These are phyloP conservation scores for Epithele typhae DNA, from an alignment of 768 basidiomycete species.

Conservation along the genomic window DNA sequence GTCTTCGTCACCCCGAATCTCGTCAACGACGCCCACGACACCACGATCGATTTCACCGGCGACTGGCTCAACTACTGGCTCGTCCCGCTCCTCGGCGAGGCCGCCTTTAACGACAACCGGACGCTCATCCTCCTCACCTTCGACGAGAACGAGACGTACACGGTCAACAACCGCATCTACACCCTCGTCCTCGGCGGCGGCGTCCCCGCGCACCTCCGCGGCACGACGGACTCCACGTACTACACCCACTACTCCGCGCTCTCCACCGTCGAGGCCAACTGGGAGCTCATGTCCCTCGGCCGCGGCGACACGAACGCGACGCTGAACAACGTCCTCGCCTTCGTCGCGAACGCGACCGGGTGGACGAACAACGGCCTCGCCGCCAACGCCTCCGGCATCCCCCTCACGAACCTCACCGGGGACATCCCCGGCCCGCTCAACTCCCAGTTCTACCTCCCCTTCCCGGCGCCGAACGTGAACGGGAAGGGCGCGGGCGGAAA, in stretches of 20 bases:
- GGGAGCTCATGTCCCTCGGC: slow-evolving; percentile 57
- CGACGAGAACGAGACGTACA: slow-evolving; percentile 47
- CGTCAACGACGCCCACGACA: slow-evolving; percentile 59
- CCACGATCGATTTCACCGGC: slow-evolving; percentile 42
- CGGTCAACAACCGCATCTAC: slow-evolving; percentile 44
- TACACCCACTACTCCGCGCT: slow-evolving; percentile 61
- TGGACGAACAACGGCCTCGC: slow-evolving; percentile 37
- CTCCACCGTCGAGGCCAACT: slow-evolving; percentile 56
- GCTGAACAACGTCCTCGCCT: slow-evolving; percentile 45
- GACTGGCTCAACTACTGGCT: slow-evolving; percentile 50
- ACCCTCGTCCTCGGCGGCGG: slow-evolving; percentile 42
- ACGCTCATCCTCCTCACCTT: slow-evolving; percentile 62
- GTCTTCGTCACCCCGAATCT: slow-evolving; percentile 58
- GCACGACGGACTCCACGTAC: slow-evolving; percentile 47
- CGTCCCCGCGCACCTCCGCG: slow-evolving; percentile 37
- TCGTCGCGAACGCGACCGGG: slow-evolving; percentile 43
- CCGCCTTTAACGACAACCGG: slow-evolving; percentile 46
- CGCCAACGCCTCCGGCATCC: slow-evolving; percentile 19
- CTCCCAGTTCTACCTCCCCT: slow-evolving; percentile 36
- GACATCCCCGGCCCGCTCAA: slow-evolving; percentile 43
- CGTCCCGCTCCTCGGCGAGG: slow-evolving; percentile 43
- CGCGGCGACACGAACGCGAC: slow-evolving; percentile 51
- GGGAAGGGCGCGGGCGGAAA: slow-evolving; percentile 41
- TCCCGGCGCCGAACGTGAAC: slow-evolving; percentile 37
- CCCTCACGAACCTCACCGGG: slow-evolving; percentile 38